A percentile compares a stretch with the other conserved stretches of the same genome.
phyloP scores from a whole-genome alignment of 352 stramenopile genomes.

The Globisporangium mamillatum region DNA sequence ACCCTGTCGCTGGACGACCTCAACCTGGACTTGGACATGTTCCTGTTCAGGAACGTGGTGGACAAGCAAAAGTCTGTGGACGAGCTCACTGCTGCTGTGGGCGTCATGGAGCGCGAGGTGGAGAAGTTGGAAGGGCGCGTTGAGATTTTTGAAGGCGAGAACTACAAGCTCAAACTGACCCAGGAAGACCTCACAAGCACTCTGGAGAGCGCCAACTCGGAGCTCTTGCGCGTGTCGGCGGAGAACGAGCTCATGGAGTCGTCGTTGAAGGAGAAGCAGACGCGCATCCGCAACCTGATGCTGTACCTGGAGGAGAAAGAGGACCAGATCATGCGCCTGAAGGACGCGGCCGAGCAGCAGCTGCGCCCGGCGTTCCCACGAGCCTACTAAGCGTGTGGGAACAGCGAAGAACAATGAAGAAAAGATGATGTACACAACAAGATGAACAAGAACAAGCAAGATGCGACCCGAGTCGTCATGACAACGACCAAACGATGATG shows the following conservation, averaged over 20 bases:
- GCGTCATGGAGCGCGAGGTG: constrained; percentile 70
- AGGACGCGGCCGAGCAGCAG: constrained; percentile 26
- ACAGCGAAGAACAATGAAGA: background rate
- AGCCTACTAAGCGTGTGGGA: constrained; percentile 2
- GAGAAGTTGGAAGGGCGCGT: constrained; percentile 50
- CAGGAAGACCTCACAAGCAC: constrained; percentile 39
- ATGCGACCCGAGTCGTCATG: constrained; percentile 6
- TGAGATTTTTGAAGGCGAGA: constrained; percentile 50
- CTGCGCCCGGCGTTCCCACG: constrained; percentile 4
- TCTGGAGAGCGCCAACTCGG: constrained; percentile 47
- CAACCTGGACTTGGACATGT: constrained; percentile 65
- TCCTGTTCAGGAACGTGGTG: constrained; percentile 69
- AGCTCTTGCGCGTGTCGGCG: constrained; percentile 50
- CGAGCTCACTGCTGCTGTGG: constrained; percentile 60
- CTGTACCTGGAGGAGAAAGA: constrained; percentile 64
- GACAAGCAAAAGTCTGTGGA: constrained; percentile 66
- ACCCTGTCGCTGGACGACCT: constrained; percentile 27
- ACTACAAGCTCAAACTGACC: constrained; percentile 58
- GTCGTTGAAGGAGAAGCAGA: constrained; percentile 56
- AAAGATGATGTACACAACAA: background rate
- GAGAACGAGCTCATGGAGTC: constrained; percentile 52
- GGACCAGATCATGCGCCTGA: constrained; percentile 59
- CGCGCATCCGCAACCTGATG: constrained; percentile 53
- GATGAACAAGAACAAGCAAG: background rate
- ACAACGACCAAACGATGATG: background rate